A percentile compares a stretch with the other conserved stretches of the same genome.
Evolutionary conservation across 257 asterid genomes (phyloP).

Genomic region (Solanum pinnatisectum): DNA sequence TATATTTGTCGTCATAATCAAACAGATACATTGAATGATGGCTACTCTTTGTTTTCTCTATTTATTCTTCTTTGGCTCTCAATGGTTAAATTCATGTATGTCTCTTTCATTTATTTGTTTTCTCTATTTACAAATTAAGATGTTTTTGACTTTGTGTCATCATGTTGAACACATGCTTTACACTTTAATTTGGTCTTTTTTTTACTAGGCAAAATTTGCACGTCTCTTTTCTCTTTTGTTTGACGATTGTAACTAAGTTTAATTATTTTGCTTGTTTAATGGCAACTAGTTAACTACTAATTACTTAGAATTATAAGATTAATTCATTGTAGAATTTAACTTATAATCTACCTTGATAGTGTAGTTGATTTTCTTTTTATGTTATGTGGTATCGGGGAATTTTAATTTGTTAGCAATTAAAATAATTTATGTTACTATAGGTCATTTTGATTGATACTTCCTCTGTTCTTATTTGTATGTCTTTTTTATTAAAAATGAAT

Average conservation of each 20-base stretch:
- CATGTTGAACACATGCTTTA: neutral
- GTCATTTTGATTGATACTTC: no score
- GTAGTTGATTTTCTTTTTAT: no score
- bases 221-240: neutral
- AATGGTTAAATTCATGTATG: neutral
- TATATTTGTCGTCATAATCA: neutral
- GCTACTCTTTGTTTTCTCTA: neutral
- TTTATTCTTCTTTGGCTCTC: neutral
- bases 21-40: constrained; percentile 25
- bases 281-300: neutral
- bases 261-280: neutral
- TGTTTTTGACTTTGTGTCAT: neutral
- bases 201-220: neutral
- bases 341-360: no score
- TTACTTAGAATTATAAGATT: no score
- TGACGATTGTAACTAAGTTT: neutral
- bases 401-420: no score
- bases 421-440: no score
- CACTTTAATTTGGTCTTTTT: neutral
- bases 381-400: no score
- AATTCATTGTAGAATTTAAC: no score
- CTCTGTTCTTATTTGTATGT: no score
- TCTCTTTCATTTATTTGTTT: neutral
- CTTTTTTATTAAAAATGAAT: no score
- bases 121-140: neutral